Base-by-base conservation (phyloP, 164 flowering plant species). In the Macadamia integrifolia region DNA sequence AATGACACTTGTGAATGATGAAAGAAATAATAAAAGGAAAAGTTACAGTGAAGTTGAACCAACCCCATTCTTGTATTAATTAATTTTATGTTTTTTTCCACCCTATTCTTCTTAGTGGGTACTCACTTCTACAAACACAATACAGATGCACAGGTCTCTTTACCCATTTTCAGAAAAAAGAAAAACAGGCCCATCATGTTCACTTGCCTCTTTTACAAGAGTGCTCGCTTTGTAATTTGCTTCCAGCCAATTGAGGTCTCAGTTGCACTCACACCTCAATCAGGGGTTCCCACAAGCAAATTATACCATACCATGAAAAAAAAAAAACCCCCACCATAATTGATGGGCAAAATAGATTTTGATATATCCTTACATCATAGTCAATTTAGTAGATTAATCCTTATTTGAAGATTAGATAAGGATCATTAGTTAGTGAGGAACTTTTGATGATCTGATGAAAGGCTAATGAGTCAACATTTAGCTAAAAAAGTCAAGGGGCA, bases 1-100 rank as follows among this genome's bases (percentile, higher is more conserved):
- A 50, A 81, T 81, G 60, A 71, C 72, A 59, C 62, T 56, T 52
- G 67, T 67, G 71, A 71, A 72, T 80, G 73, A 72, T 70, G 77
- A 48, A 46, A 69, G 30, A 49, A 64, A 31, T 60, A 62, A 6
- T 46, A 35, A 15, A 53, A 46, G 3, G 50, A 60, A 64, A 43
- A 29, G 59, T 9, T n/a, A 61, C 17, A 13, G 11, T 29, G 32
- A n/a, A 17, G 9, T 15, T 53, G 3, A 3, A 7, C 18, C 11
- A 29, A 9, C 40, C 12, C 29, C 58, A n/a, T 9, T 69, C 23
- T 23, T 58, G 46, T 28, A n/a, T 59, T 65, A 56, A 6, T 30
- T 49, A 8, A 46, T 42, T 7, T 46, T 43, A 23, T 50, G 3
- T 60, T 50, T 57, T 65, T 71, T 65, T 56, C 40, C 64, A 13